Base-by-base conservation (phyloP, 73 alveolate species). In the Uronychia setigera region DNA sequence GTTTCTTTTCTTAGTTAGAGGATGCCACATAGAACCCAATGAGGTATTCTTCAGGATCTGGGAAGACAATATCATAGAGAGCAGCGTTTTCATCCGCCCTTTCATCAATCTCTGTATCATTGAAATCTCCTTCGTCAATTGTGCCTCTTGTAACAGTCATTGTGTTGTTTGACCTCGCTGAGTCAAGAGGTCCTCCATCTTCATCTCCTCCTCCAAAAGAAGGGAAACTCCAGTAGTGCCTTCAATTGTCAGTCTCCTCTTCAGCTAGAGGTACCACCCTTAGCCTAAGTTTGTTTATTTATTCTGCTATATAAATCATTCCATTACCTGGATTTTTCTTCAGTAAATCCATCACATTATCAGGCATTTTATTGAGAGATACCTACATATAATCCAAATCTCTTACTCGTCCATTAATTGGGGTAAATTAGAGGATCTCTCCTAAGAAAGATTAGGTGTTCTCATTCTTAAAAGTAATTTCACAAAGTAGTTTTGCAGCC, bases 401-500 rank as follows among this genome's bases (percentile, higher is more conserved):
- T 5, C 67, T 19, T n/a, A 85, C 91, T 31, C 79, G 0, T 0
- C 86, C 91, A 1, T 27, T 26, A 28, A 85, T 31, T 13, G 91
- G 91, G 35, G 74, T 35, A 33, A 85, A 85, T 32, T 58, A 85
- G 46, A 76, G 77, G 14, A 35, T 35, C 74, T 85, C 86, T 32
- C 91, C 76, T 26, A 85, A 5, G 67, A 74, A 57, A 14, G 34
- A 35, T 60, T 85, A 32, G 82, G 32, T 59, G 11, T 46, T 59
- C 31, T 85, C 91, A 33, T 78, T 78, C 33, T 77, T 32, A 35
- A n/a, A 85, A 0, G 77, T 81, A 29, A 85, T 34, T 32, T 85
- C 91, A 31, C 85, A 78, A 1, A 85, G n/a, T 14, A 85, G 79
- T 29, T 78, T 77, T 27, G 87, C 91, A 26, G 91, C 79, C 33